A percentile compares a stretch with the other conserved stretches of the same genome.
These are phyloP conservation scores for Carex scoparia DNA, from an alignment of 176 grass and related monocot species.

Conservation along the genomic window DNA sequence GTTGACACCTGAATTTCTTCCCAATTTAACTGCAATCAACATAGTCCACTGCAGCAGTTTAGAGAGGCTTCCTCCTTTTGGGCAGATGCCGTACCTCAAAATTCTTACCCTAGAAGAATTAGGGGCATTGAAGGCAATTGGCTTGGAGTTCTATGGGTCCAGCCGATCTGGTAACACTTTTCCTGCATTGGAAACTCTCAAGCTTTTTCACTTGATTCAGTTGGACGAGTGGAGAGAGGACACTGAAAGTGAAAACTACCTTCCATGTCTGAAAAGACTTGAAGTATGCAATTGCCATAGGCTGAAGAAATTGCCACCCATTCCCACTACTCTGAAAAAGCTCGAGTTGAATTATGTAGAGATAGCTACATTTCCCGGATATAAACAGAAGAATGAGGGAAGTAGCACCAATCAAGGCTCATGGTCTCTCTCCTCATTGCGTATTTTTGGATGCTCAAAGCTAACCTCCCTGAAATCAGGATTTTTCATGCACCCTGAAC, in stretches of 20 bases:
- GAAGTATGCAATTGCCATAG: not conserved
- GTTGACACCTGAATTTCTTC: conserved; percentile 12
- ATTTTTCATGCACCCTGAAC: not conserved
- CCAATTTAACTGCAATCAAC: conserved; percentile 10
- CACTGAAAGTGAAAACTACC: not conserved
- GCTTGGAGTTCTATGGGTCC: not conserved
- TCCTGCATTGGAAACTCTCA: conserved; percentile 4
- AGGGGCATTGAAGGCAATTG: not conserved
- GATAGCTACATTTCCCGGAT: not conserved
- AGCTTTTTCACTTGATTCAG: not conserved
- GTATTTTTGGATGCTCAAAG: not conserved
- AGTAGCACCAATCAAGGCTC: not conserved
- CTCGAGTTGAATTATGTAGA: not conserved
- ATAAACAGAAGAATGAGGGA: not conserved
- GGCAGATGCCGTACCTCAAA: not conserved
- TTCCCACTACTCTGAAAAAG: not conserved
- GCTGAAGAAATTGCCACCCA: conserved; percentile 12
- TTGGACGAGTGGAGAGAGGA: conserved; percentile 19
- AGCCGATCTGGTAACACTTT: not conserved
- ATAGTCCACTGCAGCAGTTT: not conserved
- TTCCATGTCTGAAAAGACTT: conserved; percentile 11
- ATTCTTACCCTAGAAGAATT: not conserved
- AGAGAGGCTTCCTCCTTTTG: conserved; percentile 16
- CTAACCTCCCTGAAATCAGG: not conserved
- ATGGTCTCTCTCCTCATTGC: not conserved